Percentiles rank a stretch among this genome's conserved stretches.
phyloP scores from a whole-genome alignment of 2,329 filamentous ascomycete genomes.

The Hypocreales sp. region DNA sequence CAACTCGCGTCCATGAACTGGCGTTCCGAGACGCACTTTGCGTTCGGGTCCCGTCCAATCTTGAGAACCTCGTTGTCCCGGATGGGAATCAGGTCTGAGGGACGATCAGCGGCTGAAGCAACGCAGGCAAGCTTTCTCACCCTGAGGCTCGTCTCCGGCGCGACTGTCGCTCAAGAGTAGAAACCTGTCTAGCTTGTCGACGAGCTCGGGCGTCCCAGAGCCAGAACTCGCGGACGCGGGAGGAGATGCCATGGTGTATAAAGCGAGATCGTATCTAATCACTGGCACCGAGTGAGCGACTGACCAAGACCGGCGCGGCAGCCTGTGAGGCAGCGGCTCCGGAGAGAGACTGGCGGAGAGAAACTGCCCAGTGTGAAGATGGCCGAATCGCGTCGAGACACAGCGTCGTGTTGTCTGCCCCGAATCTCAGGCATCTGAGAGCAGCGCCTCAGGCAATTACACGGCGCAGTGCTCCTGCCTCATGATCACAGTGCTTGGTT shows the following conservation, averaged over 20 bases:
- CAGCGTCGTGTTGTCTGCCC: no score
- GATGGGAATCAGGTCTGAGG: constrained; percentile 13
- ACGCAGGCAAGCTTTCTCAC: no score
- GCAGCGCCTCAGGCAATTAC: neutral
- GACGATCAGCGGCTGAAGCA: neutral
- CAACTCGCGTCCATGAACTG: no score
- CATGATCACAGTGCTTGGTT: no score
- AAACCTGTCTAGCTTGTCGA: neutral
- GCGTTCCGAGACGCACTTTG: constrained; percentile 16
- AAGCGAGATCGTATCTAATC: neutral
- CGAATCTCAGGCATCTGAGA: no score
- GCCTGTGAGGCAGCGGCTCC: no score
- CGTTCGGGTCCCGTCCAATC: constrained; percentile 17
- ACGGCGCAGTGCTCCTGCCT: no score
- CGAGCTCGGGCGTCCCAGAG: no score
- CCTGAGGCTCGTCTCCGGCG: constrained; percentile 1
- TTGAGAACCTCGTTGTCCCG: constrained; percentile 16
- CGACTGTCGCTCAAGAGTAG: constrained; percentile 1
- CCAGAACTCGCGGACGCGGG: neutral
- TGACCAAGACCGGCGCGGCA: no score
- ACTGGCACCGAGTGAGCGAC: neutral
- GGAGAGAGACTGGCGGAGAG: no score
- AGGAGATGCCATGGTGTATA: constrained; percentile 1
- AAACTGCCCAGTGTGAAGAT: no score
- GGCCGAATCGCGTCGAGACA: no score